Evolutionary conservation across 139 green algal genomes (phyloP).

Genomic region (Picochlorum sp.): DNA sequence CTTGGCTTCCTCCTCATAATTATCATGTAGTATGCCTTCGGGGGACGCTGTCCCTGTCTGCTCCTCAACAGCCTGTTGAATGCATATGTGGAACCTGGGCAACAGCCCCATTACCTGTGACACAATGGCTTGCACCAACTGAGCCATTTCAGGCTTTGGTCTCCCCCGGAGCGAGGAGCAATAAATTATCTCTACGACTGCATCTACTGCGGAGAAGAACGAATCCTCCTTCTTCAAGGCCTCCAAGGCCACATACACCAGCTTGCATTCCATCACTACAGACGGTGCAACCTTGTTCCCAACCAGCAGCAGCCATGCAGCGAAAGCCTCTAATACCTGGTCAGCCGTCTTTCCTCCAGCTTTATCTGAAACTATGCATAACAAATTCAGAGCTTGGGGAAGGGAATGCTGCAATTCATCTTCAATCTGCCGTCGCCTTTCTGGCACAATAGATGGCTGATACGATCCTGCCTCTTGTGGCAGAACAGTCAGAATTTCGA

Average conservation of each 20-base stretch:
- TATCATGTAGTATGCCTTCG: constrained; percentile 24
- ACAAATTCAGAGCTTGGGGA: constrained; percentile 50
- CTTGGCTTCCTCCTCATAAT: constrained; percentile 79
- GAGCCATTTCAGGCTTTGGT: constrained; percentile 42
- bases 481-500: constrained; percentile 82
- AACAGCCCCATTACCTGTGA: constrained; percentile 67
- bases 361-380: constrained; percentile 35
- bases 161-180: constrained; percentile 17
- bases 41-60: constrained; percentile 1
- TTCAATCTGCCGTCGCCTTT: constrained; percentile 55
- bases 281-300: constrained; percentile 8
- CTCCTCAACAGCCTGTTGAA: constrained; percentile 29
- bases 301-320: constrained; percentile 64
- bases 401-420: constrained; percentile 44
- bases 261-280: constrained; percentile 18
- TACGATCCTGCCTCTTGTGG: constrained; percentile 73
- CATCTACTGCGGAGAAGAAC: constrained; percentile 75
- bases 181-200: constrained; percentile 45
- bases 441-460: constrained; percentile 61
- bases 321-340: constrained; percentile 63
- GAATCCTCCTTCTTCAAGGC: constrained; percentile 41
- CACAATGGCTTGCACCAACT: constrained; percentile 64
- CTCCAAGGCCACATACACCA: constrained; percentile 55
- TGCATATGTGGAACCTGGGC: constrained; percentile 51
- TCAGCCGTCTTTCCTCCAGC: neutral